phyloP scores from a whole-genome alignment of 306 rosid species.

The Castanopsis chinensis region DNA sequence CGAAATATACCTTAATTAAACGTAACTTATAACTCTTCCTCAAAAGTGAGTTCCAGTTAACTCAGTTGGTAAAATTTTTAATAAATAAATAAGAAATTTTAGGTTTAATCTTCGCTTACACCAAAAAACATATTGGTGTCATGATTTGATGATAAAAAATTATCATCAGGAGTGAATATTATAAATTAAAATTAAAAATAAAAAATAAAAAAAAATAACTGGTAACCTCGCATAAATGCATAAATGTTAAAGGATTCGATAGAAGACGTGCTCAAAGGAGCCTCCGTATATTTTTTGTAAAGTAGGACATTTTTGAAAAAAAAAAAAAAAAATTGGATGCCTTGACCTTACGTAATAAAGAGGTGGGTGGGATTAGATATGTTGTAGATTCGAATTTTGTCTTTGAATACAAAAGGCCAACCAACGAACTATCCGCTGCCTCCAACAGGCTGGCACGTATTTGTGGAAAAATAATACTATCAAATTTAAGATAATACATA shows the following conservation, averaged over 20 bases:
- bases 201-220: too few relatives aligned
- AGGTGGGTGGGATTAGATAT: neutral
- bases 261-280: neutral
- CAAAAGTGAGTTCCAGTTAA: too few relatives aligned
- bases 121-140: too few relatives aligned
- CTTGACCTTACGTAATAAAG: neutral
- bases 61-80: rapidly evolving
- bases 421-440: neutral
- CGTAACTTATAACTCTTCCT: too few relatives aligned
- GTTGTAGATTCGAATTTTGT: neutral
- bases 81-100: rapidly evolving
- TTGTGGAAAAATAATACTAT: neutral
- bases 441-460: neutral
- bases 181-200: too few relatives aligned
- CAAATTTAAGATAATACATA: too few relatives aligned
- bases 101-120: too few relatives aligned
- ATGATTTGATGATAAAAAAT: too few relatives aligned
- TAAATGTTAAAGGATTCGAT: too few relatives aligned
- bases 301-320: neutral
- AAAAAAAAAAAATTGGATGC: too few relatives aligned
- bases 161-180: rapidly evolving
- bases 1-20: too few relatives aligned
- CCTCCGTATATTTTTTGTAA: neutral
- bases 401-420: neutral
- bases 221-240: too few relatives aligned